Evolutionary conservation across 1,284 basidiomycete genomes (phyloP).

Genomic region (Uromyces viciae-fabae): DNA sequence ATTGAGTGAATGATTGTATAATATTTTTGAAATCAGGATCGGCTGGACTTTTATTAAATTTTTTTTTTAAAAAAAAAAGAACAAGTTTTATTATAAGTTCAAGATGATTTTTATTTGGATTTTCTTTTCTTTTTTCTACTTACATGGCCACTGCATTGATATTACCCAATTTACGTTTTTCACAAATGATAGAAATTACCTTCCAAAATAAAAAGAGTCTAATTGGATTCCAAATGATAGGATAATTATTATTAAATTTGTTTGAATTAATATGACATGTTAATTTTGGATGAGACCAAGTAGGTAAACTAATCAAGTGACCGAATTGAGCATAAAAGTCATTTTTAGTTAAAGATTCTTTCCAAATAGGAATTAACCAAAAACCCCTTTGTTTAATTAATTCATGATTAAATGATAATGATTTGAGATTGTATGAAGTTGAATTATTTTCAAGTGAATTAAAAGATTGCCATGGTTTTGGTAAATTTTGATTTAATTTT

Average conservation of each 20-base stretch:
- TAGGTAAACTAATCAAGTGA: constrained; percentile 26
- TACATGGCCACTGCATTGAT: constrained; percentile 9
- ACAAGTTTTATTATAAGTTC: background rate
- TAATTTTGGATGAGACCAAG: constrained; percentile 24
- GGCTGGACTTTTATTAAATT: background rate
- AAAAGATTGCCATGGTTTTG: constrained; percentile 20
- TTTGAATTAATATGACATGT: background rate
- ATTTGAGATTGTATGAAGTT: constrained; percentile 14
- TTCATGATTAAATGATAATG: background rate
- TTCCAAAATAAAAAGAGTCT: constrained; percentile 27
- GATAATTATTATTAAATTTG: background rate
- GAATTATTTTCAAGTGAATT: background rate
- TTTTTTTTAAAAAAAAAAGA: background rate
- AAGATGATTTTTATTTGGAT: background rate
- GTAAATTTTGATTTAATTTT: too few species aligned
- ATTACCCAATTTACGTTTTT: constrained; percentile 20
- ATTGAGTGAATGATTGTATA: background rate
- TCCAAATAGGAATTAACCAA: constrained; percentile 37
- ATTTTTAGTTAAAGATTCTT: background rate
- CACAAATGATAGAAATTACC: constrained; percentile 15
- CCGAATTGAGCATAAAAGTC: constrained; percentile 20
- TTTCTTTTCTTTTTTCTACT: background rate
- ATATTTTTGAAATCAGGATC: background rate
- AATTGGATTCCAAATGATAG: constrained; percentile 32
- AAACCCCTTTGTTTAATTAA: constrained; percentile 23